A percentile compares a stretch with the other conserved stretches of the same genome.
Conservation (phyloP, 139 green algal genomes). For the Chlorella ohadii region DNA sequence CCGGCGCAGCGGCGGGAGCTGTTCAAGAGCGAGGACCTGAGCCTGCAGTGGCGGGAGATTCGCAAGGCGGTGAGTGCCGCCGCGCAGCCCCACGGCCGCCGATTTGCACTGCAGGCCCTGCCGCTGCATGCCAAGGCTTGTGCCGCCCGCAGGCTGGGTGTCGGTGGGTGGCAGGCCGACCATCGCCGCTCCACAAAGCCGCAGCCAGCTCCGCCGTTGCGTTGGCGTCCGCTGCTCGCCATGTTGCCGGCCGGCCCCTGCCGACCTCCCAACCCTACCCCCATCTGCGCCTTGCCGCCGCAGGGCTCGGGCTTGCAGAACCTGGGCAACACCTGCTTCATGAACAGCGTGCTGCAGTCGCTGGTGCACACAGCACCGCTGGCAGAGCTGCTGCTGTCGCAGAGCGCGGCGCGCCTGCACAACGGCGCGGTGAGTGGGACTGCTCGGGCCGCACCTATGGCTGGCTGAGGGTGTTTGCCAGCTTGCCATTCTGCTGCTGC, state of each 20-base stretch:
- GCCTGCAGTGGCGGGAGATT: conserved; percentile 60
- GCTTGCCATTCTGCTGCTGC: no score
- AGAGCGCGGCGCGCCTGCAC: conserved; percentile 8
- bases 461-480: no score
- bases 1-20: conserved; percentile 49
- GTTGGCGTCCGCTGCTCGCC: no score
- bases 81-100: no score
- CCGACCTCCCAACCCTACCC: no score
- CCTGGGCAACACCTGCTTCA: conserved; percentile 98
- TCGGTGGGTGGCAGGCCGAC: no score
- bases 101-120: no score
- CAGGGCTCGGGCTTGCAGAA: conserved; percentile 91
- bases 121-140: no score
- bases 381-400: conserved; percentile 77
- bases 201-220: no score
- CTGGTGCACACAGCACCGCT: conserved; percentile 92
- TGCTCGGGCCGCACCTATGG: no score
- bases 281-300: neutral
- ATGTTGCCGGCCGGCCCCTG: neutral
- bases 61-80: conserved; percentile 54
- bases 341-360: conserved; percentile 96
- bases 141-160: no score
- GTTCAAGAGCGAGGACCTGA: conserved; percentile 56
- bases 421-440: conserved; percentile 5
- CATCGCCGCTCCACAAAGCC: no score